phyloP scores from a whole-genome alignment of 257 asterid genomes.

The Solanum commersonii region DNA sequence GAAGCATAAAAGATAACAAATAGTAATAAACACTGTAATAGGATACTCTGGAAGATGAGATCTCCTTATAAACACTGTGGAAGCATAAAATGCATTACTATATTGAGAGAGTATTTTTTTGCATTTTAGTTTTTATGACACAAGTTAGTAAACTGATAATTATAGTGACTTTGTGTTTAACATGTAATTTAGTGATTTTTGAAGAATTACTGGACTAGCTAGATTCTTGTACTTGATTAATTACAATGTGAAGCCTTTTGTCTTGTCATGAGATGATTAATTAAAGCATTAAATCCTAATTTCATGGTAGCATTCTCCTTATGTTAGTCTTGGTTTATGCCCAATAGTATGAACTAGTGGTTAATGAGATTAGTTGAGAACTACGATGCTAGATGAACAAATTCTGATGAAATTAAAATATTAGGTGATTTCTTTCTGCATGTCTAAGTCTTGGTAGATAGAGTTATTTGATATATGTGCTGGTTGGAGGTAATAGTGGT shows the following conservation, averaged over 20 bases:
- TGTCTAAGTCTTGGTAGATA: neutral
- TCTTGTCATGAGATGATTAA: neutral
- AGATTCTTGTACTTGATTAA: neutral
- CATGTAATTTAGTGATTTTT: neutral
- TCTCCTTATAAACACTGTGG: no score
- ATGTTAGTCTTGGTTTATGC: neutral
- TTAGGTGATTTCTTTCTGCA: neutral
- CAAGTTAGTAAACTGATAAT: no score
- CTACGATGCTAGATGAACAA: neutral
- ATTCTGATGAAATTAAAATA: neutral
- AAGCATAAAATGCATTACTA: no score
- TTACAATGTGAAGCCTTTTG: neutral
- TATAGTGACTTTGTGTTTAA: neutral
- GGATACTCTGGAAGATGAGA: no score
- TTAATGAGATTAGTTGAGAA: neutral
- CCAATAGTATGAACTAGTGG: neutral
- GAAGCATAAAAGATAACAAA: no score
- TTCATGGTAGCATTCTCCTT: neutral
- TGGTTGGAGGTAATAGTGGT: neutral
- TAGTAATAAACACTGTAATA: no score
- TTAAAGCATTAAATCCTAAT: neutral
- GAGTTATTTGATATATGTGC: no score
- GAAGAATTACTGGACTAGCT: neutral
- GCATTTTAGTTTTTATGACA: no score
- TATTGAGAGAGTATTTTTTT: no score